Base-by-base conservation (phyloP, 306 rosid genomes). In the Vicia faba region DNA sequence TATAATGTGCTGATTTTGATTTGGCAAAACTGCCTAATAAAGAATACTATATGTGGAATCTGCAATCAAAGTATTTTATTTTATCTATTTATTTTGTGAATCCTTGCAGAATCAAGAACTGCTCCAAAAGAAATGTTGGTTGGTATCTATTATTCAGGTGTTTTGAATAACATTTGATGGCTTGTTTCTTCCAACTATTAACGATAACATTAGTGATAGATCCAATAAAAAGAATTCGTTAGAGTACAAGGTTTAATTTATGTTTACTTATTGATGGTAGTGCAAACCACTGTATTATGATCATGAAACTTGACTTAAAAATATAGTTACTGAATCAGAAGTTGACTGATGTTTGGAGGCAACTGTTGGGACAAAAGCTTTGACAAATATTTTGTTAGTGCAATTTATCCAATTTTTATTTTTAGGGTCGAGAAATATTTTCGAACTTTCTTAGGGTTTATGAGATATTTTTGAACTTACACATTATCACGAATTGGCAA, bases 11-110 rank as follows among this genome's bases (percentile, higher is more conserved):
- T 66, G 28, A 39, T 43, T 71, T 54, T 13, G 49, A 26, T 73
- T 68, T 18, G 57, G 68, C 61, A 36, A 13, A 66, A 68, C 5
- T 61, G 58, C 59, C 68, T 53, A 55, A 57, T 56, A 62, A 55
- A 72, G 45, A 67, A 61, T 60, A 31, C 6, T 41, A 43, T 41
- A 43, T 20, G 13, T 45, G 49, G 64, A 60, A 61, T 40, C 33
- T 29, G 18, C 58, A 39, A 60, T 29, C 14, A 43, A 11, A 58
- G 6, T 35, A 29, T 57, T 75, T 2, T 16, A 0, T 8, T 16
- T 11, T 25, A 0, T 8, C 8, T 11, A 15, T 66, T 28, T 51
- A 7, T 46, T 39, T 70, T 46, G 12, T 5, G 68, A 55, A 11
- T 49, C 12, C 18, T 45, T 9, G 60, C 49, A 13, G 20, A 51